Evolutionary conservation across 2,329 filamentous ascomycete species (phyloP).

Genomic region (Colletotrichum sp.): DNA sequence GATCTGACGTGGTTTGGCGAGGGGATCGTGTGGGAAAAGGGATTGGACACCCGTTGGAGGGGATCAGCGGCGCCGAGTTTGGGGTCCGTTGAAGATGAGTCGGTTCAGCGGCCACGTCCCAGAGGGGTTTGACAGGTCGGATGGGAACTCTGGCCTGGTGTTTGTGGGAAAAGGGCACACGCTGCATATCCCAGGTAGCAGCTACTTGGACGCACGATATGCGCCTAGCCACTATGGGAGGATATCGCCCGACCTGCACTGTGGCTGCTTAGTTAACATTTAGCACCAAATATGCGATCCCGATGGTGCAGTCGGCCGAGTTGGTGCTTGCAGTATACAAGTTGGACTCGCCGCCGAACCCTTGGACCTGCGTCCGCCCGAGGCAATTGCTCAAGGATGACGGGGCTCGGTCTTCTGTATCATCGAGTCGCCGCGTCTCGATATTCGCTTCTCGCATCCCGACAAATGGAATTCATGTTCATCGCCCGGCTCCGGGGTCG

Average conservation of each 20-base stretch:
- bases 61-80: not conserved
- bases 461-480: not conserved
- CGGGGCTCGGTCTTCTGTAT: not conserved
- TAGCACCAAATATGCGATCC: not conserved
- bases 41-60: constrained; percentile 7
- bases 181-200: not conserved
- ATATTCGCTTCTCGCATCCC: not conserved
- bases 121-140: not conserved
- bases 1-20: not conserved
- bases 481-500: not conserved
- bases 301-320: not conserved
- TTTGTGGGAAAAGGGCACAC: not conserved
- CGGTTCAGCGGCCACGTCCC: not conserved
- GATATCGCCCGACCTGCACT: not conserved
- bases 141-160: not conserved
- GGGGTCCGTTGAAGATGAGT: not conserved
- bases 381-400: not conserved
- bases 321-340: not conserved
- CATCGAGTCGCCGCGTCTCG: not conserved
- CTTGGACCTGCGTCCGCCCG: not conserved
- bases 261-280: not conserved
- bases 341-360: not conserved
- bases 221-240: not conserved
- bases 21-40: not conserved
- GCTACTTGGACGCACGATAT: not conserved